Evolutionary conservation across 2,329 filamentous ascomycete species (phyloP), one percentile per base, ranked within the genome.

Genomic region (Cordyceps tenuipes): DNA sequence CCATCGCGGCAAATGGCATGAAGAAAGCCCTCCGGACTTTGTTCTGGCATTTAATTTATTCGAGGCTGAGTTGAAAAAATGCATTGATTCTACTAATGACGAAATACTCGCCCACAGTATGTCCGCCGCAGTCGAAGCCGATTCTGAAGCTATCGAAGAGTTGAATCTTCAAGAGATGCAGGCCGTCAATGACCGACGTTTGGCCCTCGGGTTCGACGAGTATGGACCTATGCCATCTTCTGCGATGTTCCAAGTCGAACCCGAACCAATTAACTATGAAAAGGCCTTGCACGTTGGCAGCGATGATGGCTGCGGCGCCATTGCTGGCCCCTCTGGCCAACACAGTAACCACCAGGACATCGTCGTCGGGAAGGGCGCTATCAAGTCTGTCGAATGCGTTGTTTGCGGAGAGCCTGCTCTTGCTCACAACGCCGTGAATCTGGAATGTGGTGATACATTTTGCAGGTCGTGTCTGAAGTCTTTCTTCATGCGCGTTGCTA

Each of bases 21-120:
- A 57, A 34, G 51, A 49, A 31, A 60, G 21, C 7, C 58, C 53
- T 54, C 61, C 61, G 17, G 61, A 60, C 53, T 53, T 39, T 31
- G n/a, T 53, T 8, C 21, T 62, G 21, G 57, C 61, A 54, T 62
- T 62, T n/a, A 57, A 57, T 12, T 34, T 31, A 15, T 60, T 62
- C 39, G 57, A 60, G 8, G 34, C 8, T 13, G 34, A 36, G 6
- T 36, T 36, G 44, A 26, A 15, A 57, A 29, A 55, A 62, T n/a
- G 52, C 31, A 43, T 58, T 47, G 26, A 60, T 44, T 19, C 60
- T 49, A 29, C 21, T 21, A 29, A 57, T 36, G 61, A 62, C 29
- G 23, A 34, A n/a, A 62, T 41, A 54, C 48, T 62, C 19, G 61
- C 57, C 17, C 57, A 62, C 5, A 62, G 57, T 49, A 57, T 62